Evolutionary conservation across 306 rosid genomes (phyloP).

Genomic region (Argentina anserina): DNA sequence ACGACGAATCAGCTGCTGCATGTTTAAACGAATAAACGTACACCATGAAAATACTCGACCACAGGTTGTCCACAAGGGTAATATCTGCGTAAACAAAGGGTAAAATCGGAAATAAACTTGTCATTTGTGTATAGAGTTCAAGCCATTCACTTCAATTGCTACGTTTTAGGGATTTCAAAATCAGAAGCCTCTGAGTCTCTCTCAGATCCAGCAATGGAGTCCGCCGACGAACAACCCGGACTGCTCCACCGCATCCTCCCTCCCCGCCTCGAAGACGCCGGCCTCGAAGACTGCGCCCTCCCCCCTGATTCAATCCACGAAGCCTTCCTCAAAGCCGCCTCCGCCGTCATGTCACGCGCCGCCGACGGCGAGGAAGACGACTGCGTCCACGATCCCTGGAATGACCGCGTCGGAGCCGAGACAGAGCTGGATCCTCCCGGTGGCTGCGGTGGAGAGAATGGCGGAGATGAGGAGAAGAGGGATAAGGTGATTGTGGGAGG

Average conservation of each 20-base stretch:
- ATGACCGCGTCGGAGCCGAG: slow-evolving; percentile 25
- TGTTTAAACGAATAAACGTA: too few species aligned
- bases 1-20: too few species aligned
- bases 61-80: too few species aligned
- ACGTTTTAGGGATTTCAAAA: too few species aligned
- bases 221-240: slow-evolving; percentile 29
- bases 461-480: slow-evolving; percentile 5
- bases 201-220: slow-evolving; percentile 36
- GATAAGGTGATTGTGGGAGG: slow-evolving; percentile 44
- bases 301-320: slow-evolving; percentile 66
- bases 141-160: too few species aligned
- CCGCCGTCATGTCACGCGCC: slow-evolving; percentile 55
- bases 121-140: too few species aligned
- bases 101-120: too few species aligned
- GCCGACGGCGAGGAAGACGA: slow-evolving; percentile 27
- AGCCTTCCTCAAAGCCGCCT: slow-evolving; percentile 76
- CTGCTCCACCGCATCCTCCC: slow-evolving; percentile 54
- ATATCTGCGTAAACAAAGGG: too few species aligned
- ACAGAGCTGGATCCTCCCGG: slow-evolving; percentile 35
- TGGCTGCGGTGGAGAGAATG: slow-evolving; percentile 40
- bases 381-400: slow-evolving; percentile 46
- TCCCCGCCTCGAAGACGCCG: slow-evolving; percentile 82
- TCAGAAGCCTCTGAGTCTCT: too few species aligned
- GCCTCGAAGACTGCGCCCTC: slow-evolving; percentile 84
- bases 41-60: too few species aligned